Conservation (phyloP, 192 early-diverging fungal species). For the Podila clonocystis region DNA sequence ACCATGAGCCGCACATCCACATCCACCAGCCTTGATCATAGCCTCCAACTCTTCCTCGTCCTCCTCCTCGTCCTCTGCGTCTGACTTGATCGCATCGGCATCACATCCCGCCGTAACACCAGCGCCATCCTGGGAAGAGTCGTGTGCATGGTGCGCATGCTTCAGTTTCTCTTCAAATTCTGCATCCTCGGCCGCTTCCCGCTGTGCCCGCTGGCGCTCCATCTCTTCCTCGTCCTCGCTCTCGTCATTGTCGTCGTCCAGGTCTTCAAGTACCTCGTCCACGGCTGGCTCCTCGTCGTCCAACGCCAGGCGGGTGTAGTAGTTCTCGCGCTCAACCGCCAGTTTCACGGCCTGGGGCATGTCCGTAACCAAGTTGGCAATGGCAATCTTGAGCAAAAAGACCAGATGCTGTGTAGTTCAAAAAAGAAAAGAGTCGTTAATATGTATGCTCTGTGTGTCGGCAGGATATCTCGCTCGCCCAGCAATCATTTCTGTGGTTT, state of each 20-base stretch:
- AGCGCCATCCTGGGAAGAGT: neutral
- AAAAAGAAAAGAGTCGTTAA: neutral
- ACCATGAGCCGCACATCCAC: constrained; percentile 45
- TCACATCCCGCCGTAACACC: neutral
- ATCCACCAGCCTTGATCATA: constrained; percentile 46
- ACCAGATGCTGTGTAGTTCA: constrained; percentile 38
- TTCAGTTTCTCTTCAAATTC: neutral
- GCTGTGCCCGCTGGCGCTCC: neutral
- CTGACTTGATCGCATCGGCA: neutral
- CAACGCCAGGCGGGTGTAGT: constrained; percentile 31
- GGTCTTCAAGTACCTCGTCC: constrained; percentile 45
- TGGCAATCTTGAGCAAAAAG: constrained; percentile 39
- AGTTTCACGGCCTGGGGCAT: constrained; percentile 40
- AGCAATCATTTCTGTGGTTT: neutral
- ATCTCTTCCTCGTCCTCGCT: constrained; percentile 25
- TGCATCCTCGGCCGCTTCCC: neutral
- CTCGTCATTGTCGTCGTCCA: constrained; percentile 26
- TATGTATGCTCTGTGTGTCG: too few species aligned
- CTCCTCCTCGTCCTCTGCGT: constrained; percentile 16
- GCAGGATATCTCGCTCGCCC: too few species aligned
- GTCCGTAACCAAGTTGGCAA: constrained; percentile 50
- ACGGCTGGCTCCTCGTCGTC: constrained; percentile 44
- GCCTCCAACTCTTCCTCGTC: constrained; percentile 45
- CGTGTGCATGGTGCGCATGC: neutral
- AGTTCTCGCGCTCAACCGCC: constrained; percentile 54